Evolutionary conservation across 2,329 filamentous ascomycete genomes (phyloP), one percentile per base, ranked within the genome.

Genomic region (Colletotrichum sidae): DNA sequence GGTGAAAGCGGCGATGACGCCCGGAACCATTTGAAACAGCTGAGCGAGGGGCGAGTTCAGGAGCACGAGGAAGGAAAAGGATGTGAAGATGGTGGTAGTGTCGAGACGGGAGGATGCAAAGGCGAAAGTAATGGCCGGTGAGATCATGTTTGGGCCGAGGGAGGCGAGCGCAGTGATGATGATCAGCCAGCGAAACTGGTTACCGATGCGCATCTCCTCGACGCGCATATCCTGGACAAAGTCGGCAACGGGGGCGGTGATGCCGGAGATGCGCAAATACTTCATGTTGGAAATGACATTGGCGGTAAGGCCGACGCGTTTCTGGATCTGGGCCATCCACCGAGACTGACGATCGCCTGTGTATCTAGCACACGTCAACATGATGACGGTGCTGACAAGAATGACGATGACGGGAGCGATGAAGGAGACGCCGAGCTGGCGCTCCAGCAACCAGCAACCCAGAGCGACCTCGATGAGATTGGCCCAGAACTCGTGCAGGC

Each of bases 401-500:
- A 78, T 71, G 2, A 78, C 67, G 4, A 73, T 62, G 34, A 78
- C 68, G 1, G 78, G 74, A 0, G 74, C 75, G 2, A 73, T 56
- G 37, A 77, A 79, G 0, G 75, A 73, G 0, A 67, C 25, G 0
- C 77, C 77, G 1, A 79, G 68, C 41, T 75, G 69, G 1, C 67
- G 63, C 6, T 76, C 69, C 1, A 80, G 64, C 13, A 80, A 60
- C 72, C 73, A 79, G 35, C 70, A 70, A 0, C 75, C 75, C 2
- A 80, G 62, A 1, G 67, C 73, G 0, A 77, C 72, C 52, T 80
- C 71, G 13, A 78, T 64, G 2, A 67, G 41, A 51, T 71, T 74
- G 4, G 76, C 74, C 78, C 78, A 80, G 10, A 75, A 71, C 11
- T 78, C 74, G 58, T 80, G 77, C 1, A 78, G 39, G 4, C 56